These are phyloP conservation scores for Tuber umbilicatum DNA, from an alignment of 495 filamentous ascomycete genomes.

Conservation along the genomic window DNA sequence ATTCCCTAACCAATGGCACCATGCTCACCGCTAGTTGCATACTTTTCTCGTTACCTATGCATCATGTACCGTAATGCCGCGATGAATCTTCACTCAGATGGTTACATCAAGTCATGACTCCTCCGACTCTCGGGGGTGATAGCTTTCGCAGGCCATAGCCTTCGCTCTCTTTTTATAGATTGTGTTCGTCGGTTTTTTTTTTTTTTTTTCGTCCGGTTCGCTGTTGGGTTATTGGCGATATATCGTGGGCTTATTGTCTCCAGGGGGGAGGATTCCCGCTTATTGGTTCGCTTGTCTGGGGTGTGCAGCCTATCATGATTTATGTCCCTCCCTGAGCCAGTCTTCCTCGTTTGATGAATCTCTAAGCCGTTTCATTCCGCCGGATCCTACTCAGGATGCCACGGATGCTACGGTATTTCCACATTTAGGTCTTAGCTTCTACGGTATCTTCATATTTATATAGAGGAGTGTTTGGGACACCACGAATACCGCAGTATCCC, in stretches of 20 bases:
- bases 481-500: no score
- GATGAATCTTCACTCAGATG: not conserved
- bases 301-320: not conserved
- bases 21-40: not conserved
- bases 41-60: not conserved
- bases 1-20: not conserved
- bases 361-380: not conserved
- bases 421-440: no score
- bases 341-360: not conserved
- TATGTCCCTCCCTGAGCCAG: not conserved
- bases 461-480: no score
- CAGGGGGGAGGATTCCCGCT: not conserved
- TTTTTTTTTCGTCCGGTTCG: not conserved
- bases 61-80: not conserved
- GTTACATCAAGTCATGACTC: not conserved
- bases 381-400: no score
- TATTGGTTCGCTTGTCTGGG: not conserved
- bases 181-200: not conserved
- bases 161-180: not conserved
- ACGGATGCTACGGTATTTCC: no score
- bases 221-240: not conserved
- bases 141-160: rapidly evolving
- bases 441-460: no score
- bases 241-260: not conserved
- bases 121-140: not conserved